These are phyloP conservation scores for Chytriomyces sp. DNA, from an alignment of 192 early-diverging fungal species.

Conservation along the genomic window DNA sequence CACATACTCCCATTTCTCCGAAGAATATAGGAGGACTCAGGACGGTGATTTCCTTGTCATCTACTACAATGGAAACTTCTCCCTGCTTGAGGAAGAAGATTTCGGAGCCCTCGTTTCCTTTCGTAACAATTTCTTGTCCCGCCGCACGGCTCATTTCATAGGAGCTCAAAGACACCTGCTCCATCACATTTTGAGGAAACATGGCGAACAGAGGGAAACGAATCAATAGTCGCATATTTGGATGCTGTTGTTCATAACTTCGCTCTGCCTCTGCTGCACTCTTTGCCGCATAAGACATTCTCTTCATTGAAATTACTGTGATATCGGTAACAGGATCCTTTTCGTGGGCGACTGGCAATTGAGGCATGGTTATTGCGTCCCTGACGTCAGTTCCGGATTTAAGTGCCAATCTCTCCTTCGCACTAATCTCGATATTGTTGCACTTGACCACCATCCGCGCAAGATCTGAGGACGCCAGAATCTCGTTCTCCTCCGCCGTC, in stretches of 20 bases:
- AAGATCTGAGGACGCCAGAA: slow-evolving; percentile 7
- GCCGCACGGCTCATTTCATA: slow-evolving; percentile 40
- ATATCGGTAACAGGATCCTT: background rate
- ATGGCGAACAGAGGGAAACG: slow-evolving; percentile 46
- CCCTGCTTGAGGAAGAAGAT: slow-evolving; percentile 46
- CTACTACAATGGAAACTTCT: slow-evolving; percentile 31
- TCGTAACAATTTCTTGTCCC: slow-evolving; percentile 41
- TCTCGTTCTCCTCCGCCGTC: slow-evolving; percentile 1
- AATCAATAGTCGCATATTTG: slow-evolving; percentile 26
- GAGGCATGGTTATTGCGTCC: background rate
- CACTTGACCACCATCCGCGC: slow-evolving; percentile 7
- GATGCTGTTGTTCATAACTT: background rate
- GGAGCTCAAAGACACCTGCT: slow-evolving; percentile 14
- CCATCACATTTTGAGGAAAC: slow-evolving; percentile 41
- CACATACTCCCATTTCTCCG: slow-evolving; percentile 46
- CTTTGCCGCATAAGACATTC: background rate
- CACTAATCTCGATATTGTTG: background rate
- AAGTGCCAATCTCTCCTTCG: background rate
- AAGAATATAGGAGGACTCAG: slow-evolving; percentile 35
- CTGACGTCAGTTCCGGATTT: background rate
- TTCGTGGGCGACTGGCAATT: too few species aligned
- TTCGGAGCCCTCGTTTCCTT: slow-evolving; percentile 47
- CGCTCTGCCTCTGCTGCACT: background rate
- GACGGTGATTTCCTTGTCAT: slow-evolving; percentile 15
- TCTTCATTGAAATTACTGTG: background rate